Base-by-base conservation (phyloP, 306 rosid genomes). In the Fragaria iinumae region DNA sequence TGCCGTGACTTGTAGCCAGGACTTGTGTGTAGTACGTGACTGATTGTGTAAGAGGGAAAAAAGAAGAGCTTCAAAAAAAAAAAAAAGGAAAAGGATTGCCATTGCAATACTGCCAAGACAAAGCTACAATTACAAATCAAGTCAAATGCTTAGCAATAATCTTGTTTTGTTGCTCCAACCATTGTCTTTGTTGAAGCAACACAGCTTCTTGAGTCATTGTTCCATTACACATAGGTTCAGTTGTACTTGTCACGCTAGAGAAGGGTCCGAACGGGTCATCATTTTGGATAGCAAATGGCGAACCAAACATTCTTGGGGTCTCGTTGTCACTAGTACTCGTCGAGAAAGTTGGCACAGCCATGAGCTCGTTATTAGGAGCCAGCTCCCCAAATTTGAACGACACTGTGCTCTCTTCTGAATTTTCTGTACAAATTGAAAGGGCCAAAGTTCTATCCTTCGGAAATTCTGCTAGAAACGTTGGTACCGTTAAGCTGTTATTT, bases 161-260 rank as follows among this genome's bases (percentile, higher is more conserved):
- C 91, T 81, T 95, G 71, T 80, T 87, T 74, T 95, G 97, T 8
- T 87, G 87, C 85, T 92, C 97, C 77, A 81, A 83, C 97, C 97
- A 92, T 14, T 79, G 18, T 65, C 78, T 86, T 77, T 89, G 95
- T 43, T 89, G 88, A 34, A 55, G 67, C 77, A 80, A 36, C 56
- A 89, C 32, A 73, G 50, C 80, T 47, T 79, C 83, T 32, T 89
- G 72, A 45, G 81, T 86, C 80, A 72, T 63, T 11, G 83, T 41
- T 75, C 78, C 79, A 43, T 82, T 72, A 11, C 79, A 57, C 7
- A 32, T 38, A 32, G 56, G 56, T 23, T 76, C 83, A 70, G 56
- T 27, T 12, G 25, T n/a, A 20, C 23, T 50, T 23, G 23, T 45
- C 29, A 49, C 53, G 69, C 71, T 76, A 13, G 75, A 29, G 80